Base-by-base conservation (phyloP, 2,329 filamentous ascomycete species). In the Xylariaceae sp. region DNA sequence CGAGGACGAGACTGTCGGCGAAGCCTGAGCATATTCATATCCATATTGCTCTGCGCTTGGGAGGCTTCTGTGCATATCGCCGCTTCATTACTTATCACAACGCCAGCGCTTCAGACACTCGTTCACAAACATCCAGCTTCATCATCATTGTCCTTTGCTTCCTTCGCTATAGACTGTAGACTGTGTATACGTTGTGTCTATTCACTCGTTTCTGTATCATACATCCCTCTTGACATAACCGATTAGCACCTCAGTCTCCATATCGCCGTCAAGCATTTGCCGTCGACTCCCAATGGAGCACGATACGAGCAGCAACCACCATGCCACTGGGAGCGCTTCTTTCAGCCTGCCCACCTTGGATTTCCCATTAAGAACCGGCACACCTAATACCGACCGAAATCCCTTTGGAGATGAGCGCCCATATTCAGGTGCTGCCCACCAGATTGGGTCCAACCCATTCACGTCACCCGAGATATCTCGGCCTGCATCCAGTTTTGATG, bases 401-500 rank as follows among this genome's bases (percentile, higher is more conserved):
- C 73, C 72, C 2, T 76, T 76, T 44, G 63, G 66, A 48, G 74
- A 75, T 45, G 71, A 64, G 1, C 56, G 68, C 31, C 43, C 53
- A 42, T 58, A 61, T 6, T 36, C 55, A 3, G 56, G 59, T 18
- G 58, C 50, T 31, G 50, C 62, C n/a, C 61, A 58, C 36, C 56
- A 47, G 17, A 43, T 41, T 3, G 58, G 52, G 14, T 62, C 65
- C 19, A 78, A 80, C 57, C 76, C 77, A 1, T 80, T 80, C 56
- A 63, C 67, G 43, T 79, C 73, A 42, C 76, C 64, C 6, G 52
- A 56, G 13, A 51, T 62, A 42, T 80, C 78, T 10, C 72, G 76
- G 4, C 76, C 76, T 2, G 61, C 67, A 1, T 80, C 77, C 6
- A 78, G 75, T 60, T 75, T 74, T 48, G 76, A 69, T 42, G 74